phyloP scores from a whole-genome alignment of 2,329 filamentous ascomycete species.

The Penicillium sp. region DNA sequence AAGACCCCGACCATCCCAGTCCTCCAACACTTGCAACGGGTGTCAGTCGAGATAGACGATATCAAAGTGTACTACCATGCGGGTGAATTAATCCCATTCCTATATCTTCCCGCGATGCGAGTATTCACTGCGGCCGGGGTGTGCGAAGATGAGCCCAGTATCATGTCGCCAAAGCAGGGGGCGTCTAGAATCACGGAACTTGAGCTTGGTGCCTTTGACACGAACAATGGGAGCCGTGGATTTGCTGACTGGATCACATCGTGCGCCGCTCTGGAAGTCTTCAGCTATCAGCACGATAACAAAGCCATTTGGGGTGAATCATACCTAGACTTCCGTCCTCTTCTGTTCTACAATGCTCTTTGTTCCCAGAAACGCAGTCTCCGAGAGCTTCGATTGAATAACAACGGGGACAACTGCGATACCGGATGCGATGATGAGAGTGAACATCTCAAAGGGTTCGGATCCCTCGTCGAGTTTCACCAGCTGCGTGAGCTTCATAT shows the following conservation, averaged over 20 bases:
- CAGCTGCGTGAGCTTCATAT: conserved; percentile 6
- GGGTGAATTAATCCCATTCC: not conserved
- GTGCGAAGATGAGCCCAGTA: not conserved
- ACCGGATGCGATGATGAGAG: not conserved
- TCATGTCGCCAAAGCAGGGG: not conserved
- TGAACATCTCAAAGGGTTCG: not conserved
- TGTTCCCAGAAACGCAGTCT: conserved; percentile 5
- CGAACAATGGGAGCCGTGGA: not conserved
- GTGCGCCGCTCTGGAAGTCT: conserved; percentile 15
- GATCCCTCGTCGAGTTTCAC: conserved; percentile 2
- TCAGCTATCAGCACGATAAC: conserved; percentile 15
- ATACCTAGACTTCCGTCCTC: not conserved
- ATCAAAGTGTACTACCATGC: not conserved
- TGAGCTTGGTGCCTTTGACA: not conserved
- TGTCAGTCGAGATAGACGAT: not conserved
- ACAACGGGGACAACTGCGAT: not conserved
- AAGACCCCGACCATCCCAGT: conserved; percentile 1
- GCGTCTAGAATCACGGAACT: conserved; percentile 4
- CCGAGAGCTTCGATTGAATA: conserved; percentile 4
- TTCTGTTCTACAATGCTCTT: not conserved
- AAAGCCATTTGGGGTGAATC: not conserved
- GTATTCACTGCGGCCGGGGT: not conserved
- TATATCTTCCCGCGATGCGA: conserved; percentile 1
- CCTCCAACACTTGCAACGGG: not conserved
- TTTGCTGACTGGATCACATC: conserved; percentile 12